Percentiles rank a stretch among this genome's conserved stretches.
Evolutionary conservation across 1,139 yeast genomes (phyloP).

Genomic region (Hyphopichia buzzinii): DNA sequence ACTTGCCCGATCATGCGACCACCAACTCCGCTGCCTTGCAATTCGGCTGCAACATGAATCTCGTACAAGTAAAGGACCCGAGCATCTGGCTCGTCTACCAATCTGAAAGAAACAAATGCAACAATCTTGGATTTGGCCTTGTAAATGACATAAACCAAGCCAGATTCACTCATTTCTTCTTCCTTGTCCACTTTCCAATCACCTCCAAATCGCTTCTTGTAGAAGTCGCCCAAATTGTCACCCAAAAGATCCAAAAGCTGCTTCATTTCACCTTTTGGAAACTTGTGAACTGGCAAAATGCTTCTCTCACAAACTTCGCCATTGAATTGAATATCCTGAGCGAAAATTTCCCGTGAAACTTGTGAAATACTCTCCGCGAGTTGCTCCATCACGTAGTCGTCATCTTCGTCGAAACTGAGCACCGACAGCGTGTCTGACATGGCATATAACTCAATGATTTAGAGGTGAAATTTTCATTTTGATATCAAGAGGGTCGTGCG

Average conservation of each 20-base stretch:
- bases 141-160: conserved; percentile 39
- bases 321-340: neutral
- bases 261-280: conserved; percentile 11
- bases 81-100: conserved; percentile 30
- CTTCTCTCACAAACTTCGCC: too few relatives aligned
- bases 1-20: conserved; percentile 26
- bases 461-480: neutral
- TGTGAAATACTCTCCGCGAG: conserved; percentile 14
- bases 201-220: conserved; percentile 29
- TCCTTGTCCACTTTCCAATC: conserved; percentile 45
- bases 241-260: conserved; percentile 25
- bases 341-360: conserved; percentile 13
- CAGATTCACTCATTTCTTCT: conserved; percentile 46
- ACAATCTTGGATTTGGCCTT: conserved; percentile 19
- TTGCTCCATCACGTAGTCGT: conserved; percentile 16
- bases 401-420: conserved; percentile 18
- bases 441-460: neutral
- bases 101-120: conserved; percentile 44
- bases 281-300: conserved; percentile 12
- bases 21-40: conserved; percentile 36
- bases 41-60: conserved; percentile 39
- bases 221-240: conserved; percentile 30
- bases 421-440: conserved; percentile 1
- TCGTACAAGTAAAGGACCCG: conserved; percentile 53
- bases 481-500: too few relatives aligned